Evolutionary conservation across 805 yeast genomes (phyloP).

Genomic region (Candida patagonica): DNA sequence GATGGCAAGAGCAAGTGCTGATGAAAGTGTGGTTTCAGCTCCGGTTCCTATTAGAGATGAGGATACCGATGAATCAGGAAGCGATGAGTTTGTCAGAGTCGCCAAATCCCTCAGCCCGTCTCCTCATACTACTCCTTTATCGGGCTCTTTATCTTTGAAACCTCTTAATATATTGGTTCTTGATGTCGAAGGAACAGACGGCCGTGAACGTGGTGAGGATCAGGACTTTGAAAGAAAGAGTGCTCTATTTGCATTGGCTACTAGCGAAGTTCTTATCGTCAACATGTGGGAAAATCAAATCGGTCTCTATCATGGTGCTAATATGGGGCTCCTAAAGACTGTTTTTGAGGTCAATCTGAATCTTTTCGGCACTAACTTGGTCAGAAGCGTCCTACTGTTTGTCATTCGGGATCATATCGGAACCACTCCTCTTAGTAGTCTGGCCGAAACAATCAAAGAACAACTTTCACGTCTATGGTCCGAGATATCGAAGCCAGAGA

Average conservation of each 20-base stretch:
- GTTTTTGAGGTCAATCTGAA: constrained; percentile 93
- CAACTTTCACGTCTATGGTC: constrained; percentile 79
- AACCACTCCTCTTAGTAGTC: constrained; percentile 65
- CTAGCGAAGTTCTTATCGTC: constrained; percentile 81
- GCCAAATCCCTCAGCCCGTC: constrained; percentile 3
- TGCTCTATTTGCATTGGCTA: constrained; percentile 87
- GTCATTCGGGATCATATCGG: constrained; percentile 92
- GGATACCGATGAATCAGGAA: constrained; percentile 7
- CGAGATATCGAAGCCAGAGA: constrained; percentile 62
- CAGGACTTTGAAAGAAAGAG: constrained; percentile 97
- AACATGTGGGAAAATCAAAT: constrained; percentile 97
- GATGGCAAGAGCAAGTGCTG: constrained; percentile 46
- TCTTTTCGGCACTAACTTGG: constrained; percentile 49
- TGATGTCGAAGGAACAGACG: constrained; percentile 99
- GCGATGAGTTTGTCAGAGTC: constrained; percentile 3
- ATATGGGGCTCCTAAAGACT: constrained; percentile 89
- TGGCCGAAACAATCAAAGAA: constrained; percentile 55
- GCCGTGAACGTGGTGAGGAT: constrained; percentile 95
- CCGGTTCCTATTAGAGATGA: neutral
- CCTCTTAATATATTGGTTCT: constrained; percentile 54
- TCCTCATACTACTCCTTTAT: constrained; percentile 5
- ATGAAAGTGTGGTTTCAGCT: neutral
- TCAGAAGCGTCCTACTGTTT: constrained; percentile 41
- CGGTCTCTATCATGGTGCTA: constrained; percentile 95
- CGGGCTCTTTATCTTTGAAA: constrained; percentile 15